A percentile compares a stretch with the other conserved stretches of the same genome.
phyloP scores from a whole-genome alignment of 805 yeast species.

The Ogataea saltuana region DNA sequence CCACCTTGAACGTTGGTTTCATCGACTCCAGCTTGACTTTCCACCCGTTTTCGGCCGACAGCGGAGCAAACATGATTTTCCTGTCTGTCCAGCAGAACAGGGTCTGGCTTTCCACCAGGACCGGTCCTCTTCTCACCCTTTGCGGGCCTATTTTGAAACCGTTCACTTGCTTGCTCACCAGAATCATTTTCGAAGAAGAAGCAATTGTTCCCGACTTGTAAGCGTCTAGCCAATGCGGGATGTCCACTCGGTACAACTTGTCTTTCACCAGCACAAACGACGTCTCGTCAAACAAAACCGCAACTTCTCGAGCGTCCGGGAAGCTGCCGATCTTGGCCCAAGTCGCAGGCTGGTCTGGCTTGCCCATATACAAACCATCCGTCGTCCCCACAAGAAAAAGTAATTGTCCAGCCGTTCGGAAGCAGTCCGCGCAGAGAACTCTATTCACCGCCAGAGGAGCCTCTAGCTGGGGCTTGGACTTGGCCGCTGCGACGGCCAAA shows the following conservation, averaged over 20 bases:
- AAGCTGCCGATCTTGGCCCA: slow-evolving; percentile 65
- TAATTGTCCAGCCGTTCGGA: slow-evolving; percentile 45
- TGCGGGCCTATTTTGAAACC: slow-evolving; percentile 73
- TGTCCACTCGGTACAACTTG: slow-evolving; percentile 58
- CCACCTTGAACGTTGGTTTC: slow-evolving; percentile 30
- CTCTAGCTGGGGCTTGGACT: slow-evolving; percentile 18
- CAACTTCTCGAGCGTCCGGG: slow-evolving; percentile 55
- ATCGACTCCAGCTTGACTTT: slow-evolving; percentile 29
- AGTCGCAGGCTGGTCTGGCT: slow-evolving; percentile 37
- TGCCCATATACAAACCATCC: slow-evolving; percentile 62
- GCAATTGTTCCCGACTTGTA: slow-evolving; percentile 46
- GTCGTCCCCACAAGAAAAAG: slow-evolving; percentile 61
- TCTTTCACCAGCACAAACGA: slow-evolving; percentile 60
- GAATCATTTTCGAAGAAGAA: slow-evolving; percentile 31
- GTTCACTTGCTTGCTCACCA: slow-evolving; percentile 45
- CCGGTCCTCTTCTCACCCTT: slow-evolving; percentile 58
- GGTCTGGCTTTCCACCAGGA: slow-evolving; percentile 52
- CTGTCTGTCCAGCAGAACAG: slow-evolving; percentile 56
- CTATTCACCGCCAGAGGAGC: slow-evolving; percentile 16
- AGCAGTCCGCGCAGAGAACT: slow-evolving; percentile 30
- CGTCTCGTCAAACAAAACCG: slow-evolving; percentile 57
- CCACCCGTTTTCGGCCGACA: slow-evolving; percentile 31
- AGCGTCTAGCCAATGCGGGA: slow-evolving; percentile 62
- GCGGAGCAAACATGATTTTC: slow-evolving; percentile 37
- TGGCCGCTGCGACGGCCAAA: slow-evolving; percentile 11